Conservation (phyloP, 805 yeast species). For the Candida adriatica region DNA sequence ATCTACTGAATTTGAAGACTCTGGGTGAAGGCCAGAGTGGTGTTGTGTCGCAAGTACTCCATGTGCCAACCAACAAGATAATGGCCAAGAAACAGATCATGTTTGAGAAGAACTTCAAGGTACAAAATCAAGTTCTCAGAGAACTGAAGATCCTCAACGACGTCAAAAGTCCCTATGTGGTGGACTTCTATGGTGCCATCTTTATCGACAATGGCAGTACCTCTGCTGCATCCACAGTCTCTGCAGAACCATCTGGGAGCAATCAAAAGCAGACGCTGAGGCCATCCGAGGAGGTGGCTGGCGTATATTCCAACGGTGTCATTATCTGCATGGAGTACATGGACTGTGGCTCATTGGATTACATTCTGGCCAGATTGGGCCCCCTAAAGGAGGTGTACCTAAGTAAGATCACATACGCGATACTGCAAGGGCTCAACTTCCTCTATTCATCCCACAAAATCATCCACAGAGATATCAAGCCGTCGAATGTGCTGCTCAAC, state of each 20-base stretch:
- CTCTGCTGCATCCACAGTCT: constrained; percentile 9
- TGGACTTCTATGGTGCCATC: constrained; percentile 88
- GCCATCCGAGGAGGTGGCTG: constrained; percentile 17
- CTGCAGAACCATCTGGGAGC: constrained; percentile 1
- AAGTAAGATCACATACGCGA: constrained; percentile 67
- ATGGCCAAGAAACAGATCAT: constrained; percentile 90
- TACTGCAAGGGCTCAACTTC: constrained; percentile 74
- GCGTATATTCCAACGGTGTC: constrained; percentile 48
- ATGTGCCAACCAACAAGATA: constrained; percentile 77
- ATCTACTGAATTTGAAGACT: constrained; percentile 65
- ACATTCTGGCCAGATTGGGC: constrained; percentile 55
- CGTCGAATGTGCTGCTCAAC: constrained; percentile 85
- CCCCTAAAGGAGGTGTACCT: constrained; percentile 63
- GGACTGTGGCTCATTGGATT: constrained; percentile 90
- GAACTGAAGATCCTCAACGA: constrained; percentile 89
- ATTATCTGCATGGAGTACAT: constrained; percentile 93
- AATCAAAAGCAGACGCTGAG: constrained; percentile 5
- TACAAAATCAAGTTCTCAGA: constrained; percentile 77
- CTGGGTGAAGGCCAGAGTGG: constrained; percentile 96
- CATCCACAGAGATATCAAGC: constrained; percentile 94
- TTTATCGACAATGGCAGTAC: constrained; percentile 36
- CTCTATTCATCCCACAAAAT: constrained; percentile 79
- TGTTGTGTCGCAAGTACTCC: constrained; percentile 80
- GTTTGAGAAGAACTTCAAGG: constrained; percentile 71
- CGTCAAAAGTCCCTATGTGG: constrained; percentile 75